Evolutionary conservation across 2,329 filamentous ascomycete species (phyloP).

Genomic region (Thelonectria rubi): DNA sequence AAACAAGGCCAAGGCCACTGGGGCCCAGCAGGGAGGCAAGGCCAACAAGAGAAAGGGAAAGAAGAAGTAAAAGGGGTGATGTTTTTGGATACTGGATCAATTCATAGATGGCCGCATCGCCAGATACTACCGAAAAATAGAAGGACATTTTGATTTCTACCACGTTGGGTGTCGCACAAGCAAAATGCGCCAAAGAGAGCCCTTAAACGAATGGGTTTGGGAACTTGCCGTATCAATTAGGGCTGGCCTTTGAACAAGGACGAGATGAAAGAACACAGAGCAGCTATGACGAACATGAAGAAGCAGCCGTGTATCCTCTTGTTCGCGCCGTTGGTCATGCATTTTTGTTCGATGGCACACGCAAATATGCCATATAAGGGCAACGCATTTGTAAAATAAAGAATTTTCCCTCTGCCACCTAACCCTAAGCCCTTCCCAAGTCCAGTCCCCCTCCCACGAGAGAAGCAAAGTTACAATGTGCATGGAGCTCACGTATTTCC

Average conservation of each 20-base stretch:
- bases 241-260: not conserved
- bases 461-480: not conserved
- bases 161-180: not conserved
- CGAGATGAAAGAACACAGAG: not conserved
- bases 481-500: not conserved
- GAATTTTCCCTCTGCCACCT: too few relatives aligned
- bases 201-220: not conserved
- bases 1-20: conserved; percentile 60
- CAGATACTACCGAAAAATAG: conserved; percentile 4
- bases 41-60: conserved; percentile 63
- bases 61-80: conserved; percentile 56
- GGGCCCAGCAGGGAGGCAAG: conserved; percentile 56
- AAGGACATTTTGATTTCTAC: not conserved
- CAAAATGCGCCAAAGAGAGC: not conserved
- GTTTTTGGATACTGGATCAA: not conserved
- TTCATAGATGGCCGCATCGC: conserved; percentile 6
- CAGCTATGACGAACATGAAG: not conserved
- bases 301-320: too few relatives aligned
- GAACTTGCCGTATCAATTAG: not conserved
- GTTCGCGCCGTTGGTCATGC: not conserved
- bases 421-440: not conserved
- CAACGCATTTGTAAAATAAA: too few relatives aligned
- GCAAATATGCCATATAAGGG: not conserved
- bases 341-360: not conserved
- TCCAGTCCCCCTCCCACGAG: not conserved